Evolutionary conservation across 2,329 filamentous ascomycete genomes (phyloP), one percentile per base, ranked within the genome.

Genomic region (Stemphylium lycopersici): DNA sequence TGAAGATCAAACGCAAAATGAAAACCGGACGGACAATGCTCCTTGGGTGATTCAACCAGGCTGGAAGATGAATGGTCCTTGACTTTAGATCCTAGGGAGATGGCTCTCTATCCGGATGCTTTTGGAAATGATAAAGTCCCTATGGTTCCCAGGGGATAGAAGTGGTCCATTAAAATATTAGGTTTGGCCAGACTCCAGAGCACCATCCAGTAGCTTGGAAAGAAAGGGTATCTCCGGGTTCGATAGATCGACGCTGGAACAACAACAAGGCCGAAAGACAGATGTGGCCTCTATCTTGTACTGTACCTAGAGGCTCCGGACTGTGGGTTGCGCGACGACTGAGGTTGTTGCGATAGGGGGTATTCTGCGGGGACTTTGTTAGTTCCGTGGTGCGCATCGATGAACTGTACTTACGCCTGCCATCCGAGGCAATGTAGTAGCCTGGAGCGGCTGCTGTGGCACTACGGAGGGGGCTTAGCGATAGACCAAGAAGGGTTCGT

Each of bases 401-500:
- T 32, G 6, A 34, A 62, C 40, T 37, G 18, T 15, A 74, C 72
- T 74, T 72, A 75, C 72, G 67, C 41, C 67, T 68, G 60, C 72
- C 72, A 56, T 75, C 72, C 32, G 71, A 74, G 54, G 71, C 71
- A 52, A 72, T 70, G 62, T 74, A 74, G 58, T 72, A 74, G 48
- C 72, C 70, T 52, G 71, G 70, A 31, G 65, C 62, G 55, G 68
- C 63, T 52, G 64, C 63, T 56, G 67, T 40, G 65, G 65, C 46
- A 70, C 69, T 74, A 67, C 22, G 52, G 54, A 54, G 64, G 54
- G 65, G 69, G 67, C 68, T 76, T 75, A 76, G 73, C 69, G 70
- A 71, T 72, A 74, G 59, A 71, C 73, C 73, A 74, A 73, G 71
- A 62, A 75, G 42, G 61, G 57, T 43, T 70, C 66, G 65, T 73